These are phyloP conservation scores for Irpex sp. DNA, from an alignment of 1,284 basidiomycete species.

Conservation along the genomic window DNA sequence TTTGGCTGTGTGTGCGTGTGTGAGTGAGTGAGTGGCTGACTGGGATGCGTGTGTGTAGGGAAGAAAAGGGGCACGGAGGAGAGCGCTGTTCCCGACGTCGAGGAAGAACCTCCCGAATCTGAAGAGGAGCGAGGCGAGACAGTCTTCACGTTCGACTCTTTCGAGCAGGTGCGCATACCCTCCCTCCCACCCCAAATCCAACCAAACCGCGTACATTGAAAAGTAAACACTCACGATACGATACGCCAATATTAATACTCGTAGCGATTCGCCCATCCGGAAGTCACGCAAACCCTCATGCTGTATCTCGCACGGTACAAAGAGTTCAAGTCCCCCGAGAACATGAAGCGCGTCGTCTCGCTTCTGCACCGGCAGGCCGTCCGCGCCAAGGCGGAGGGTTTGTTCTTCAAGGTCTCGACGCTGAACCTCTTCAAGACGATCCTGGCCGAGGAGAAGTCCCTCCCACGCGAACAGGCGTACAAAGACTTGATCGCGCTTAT, in stretches of 20 bases:
- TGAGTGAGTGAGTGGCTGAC: too few relatives aligned
- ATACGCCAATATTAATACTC: neutral
- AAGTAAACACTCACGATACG: neutral
- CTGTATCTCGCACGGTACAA: slow-evolving; percentile 79
- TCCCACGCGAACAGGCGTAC: slow-evolving; percentile 76
- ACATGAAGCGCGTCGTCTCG: slow-evolving; percentile 83
- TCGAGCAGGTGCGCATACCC: slow-evolving; percentile 67
- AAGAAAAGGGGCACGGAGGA: slow-evolving; percentile 39
- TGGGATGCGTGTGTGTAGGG: slow-evolving; percentile 8
- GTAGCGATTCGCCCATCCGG: slow-evolving; percentile 82
- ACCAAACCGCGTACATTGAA: neutral
- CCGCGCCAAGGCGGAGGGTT: slow-evolving; percentile 82
- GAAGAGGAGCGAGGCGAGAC: slow-evolving; percentile 76
- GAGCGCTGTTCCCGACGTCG: slow-evolving; percentile 61
- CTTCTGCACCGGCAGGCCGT: slow-evolving; percentile 88
- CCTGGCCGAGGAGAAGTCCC: slow-evolving; percentile 69
- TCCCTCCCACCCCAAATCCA: slow-evolving; percentile 4
- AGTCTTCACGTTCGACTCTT: slow-evolving; percentile 85
- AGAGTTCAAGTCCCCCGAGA: slow-evolving; percentile 75
- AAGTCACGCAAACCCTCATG: slow-evolving; percentile 80
- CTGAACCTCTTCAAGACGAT: slow-evolving; percentile 82
- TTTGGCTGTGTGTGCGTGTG: too few relatives aligned
- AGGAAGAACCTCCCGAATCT: slow-evolving; percentile 56
- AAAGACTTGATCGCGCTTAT: slow-evolving; percentile 82
- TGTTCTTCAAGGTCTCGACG: slow-evolving; percentile 75